Percentiles rank a stretch among this genome's conserved stretches.
phyloP scores from a whole-genome alignment of 2,329 filamentous ascomycete genomes.

The Albophoma yamanashiensis region DNA sequence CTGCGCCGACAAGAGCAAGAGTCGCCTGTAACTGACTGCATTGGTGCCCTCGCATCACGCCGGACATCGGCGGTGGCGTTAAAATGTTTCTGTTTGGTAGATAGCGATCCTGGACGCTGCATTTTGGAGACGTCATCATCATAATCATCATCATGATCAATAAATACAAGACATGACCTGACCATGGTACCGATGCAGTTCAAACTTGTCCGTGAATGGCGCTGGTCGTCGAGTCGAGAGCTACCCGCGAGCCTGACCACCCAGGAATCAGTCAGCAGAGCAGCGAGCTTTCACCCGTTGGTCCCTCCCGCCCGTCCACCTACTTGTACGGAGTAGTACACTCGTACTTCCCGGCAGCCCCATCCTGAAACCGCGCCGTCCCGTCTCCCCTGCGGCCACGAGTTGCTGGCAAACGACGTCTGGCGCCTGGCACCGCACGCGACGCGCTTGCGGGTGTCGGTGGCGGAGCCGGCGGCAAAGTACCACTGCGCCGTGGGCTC shows the following conservation, averaged over 20 bases:
- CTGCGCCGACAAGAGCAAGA: constrained; percentile 5
- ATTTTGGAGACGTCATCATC: not conserved
- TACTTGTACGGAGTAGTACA: too few species aligned
- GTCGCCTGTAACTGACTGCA: constrained; percentile 6
- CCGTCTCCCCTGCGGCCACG: not conserved
- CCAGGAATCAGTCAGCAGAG: not conserved
- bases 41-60: not conserved
- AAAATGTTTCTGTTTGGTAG: not conserved
- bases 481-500: too few species aligned
- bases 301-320: not conserved
- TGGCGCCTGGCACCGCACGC: not conserved
- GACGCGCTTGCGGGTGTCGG: too few species aligned
- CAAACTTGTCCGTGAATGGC: too few species aligned
- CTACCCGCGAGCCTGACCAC: not conserved
- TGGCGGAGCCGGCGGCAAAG: too few species aligned
- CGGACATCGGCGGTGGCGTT: not conserved
- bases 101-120: not conserved
- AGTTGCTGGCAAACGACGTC: not conserved
- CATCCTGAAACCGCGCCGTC: not conserved
- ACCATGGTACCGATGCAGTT: too few species aligned
- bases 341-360: not conserved
- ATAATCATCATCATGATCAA: not conserved
- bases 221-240: too few species aligned
- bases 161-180: not conserved
- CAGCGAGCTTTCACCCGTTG: not conserved